Base-by-base conservation (phyloP, 129 eudicot species). In the Arctium minus region DNA sequence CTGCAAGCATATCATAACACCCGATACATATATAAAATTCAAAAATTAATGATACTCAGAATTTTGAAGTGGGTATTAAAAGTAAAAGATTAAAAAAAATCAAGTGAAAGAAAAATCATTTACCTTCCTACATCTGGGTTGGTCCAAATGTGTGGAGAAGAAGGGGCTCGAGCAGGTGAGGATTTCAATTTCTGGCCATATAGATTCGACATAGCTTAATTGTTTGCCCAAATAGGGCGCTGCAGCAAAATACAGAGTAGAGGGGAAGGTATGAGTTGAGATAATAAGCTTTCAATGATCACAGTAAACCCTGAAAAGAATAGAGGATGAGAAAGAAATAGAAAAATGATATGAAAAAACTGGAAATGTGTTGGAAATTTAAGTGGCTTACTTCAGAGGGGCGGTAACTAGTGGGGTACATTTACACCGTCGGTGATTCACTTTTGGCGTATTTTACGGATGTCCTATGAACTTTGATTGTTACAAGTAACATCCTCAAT, bases 91-190 rank as follows among this genome's bases (percentile, higher is more conserved):
- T 27, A 3, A 37, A 13, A 32, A 84, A 68, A 73, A 4, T 38
- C 7, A 64, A 5, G 10, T 17, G 71, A 30, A 86, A 80, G 40
- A 56, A 27, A 73, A 50, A 74, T 31, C 3, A 77, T 22, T 22
- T 48, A 93, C 97, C 91, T 85, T 40, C 87, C 95, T 82, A 72
- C 91, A 89, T 91, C 89, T 29, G 90, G 72, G 67, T 89, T 88
- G 81, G 83, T 76, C 85, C 92, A 87, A 64, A 88, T 68, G 77
- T 83, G 89, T 5, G 90, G 88, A 78, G 94, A 92, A 74, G 82
- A 82, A 78, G 39, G 60, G 42, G 85, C 85, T 83, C 97, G 85
- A n/a, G 94, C 91, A 29, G 92, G 94, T 1, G 91, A 87, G 75
- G 82, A 92, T 82, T 87, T 87, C 80, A 86, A 75, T 72, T 83